These are phyloP conservation scores for Solanum okadae DNA, from an alignment of 257 asterid genomes.

Conservation along the genomic window DNA sequence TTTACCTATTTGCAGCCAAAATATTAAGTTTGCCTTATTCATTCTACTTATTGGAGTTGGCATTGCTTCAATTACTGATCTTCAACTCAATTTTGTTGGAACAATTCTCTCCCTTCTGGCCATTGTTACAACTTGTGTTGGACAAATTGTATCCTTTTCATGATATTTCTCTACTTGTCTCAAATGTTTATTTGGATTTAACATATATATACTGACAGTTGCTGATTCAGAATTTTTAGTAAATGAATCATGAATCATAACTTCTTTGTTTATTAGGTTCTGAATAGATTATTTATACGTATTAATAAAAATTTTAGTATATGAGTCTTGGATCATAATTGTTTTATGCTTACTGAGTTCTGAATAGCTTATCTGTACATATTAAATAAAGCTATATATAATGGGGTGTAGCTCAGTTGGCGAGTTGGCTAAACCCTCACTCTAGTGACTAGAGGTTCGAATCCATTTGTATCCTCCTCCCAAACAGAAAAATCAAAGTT, in stretches of 20 bases:
- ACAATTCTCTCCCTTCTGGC: slow-evolving; percentile 72
- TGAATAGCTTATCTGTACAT: background rate
- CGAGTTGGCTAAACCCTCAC: background rate
- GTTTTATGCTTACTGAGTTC: background rate
- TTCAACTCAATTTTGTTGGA: slow-evolving; percentile 87
- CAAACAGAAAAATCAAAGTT: background rate
- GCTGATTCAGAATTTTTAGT: background rate
- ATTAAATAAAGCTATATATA: background rate
- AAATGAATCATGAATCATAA: background rate
- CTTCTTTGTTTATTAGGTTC: background rate
- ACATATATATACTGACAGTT: background rate
- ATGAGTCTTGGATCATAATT: background rate
- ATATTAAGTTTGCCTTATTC: slow-evolving; percentile 54
- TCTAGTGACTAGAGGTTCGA: background rate
- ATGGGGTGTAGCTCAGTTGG: background rate
- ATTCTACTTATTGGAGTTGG: slow-evolving; percentile 76
- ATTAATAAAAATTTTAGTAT: background rate
- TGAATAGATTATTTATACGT: background rate
- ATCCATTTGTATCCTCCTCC: background rate
- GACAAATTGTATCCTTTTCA: slow-evolving; percentile 62
- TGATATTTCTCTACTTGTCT: background rate
- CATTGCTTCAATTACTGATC: slow-evolving; percentile 80
- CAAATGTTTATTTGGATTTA: background rate
- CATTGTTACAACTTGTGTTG: slow-evolving; percentile 79
- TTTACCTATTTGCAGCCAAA: slow-evolving; percentile 37